Conservation (phyloP, 1,139 yeast genomes). For the Geotrichum citri-aurantii region DNA sequence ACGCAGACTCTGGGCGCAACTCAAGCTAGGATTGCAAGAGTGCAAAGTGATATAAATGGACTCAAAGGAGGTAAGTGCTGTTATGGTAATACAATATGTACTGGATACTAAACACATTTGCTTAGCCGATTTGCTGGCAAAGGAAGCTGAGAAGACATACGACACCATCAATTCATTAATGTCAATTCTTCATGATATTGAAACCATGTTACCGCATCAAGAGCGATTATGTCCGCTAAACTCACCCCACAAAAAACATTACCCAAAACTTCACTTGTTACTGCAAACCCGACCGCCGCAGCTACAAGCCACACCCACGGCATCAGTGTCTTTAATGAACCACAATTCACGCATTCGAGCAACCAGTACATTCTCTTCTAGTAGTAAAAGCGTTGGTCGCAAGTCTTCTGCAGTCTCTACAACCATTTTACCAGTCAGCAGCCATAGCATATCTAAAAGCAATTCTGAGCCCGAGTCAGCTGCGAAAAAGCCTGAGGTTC, state of each 20-base stretch:
- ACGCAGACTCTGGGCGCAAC: conserved; percentile 20
- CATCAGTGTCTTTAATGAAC: neutral
- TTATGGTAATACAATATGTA: neutral
- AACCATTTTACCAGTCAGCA: neutral
- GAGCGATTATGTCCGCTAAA: conserved; percentile 25
- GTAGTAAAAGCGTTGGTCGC: neutral
- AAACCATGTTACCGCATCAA: conserved; percentile 25
- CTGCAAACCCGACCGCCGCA: conserved; percentile 17
- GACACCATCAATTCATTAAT: conserved; percentile 21
- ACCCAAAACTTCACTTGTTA: conserved; percentile 29
- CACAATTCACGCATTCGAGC: conserved; percentile 1
- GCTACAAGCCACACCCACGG: neutral
- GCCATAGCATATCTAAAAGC: neutral
- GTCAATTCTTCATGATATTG: conserved; percentile 23
- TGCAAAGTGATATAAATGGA: conserved; percentile 16
- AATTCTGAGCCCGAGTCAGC: neutral
- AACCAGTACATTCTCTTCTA: neutral
- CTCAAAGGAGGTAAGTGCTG: conserved; percentile 17
- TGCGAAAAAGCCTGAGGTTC: neutral
- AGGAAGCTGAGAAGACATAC: conserved; percentile 21
- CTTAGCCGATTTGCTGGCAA: conserved; percentile 17
- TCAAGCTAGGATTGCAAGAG: conserved; percentile 17
- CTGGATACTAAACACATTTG: neutral
- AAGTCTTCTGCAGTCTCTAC: neutral
- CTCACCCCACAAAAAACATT: conserved; percentile 30